Base-by-base conservation (phyloP, 768 basidiomycete genomes). In the Hygrocybe punicea region DNA sequence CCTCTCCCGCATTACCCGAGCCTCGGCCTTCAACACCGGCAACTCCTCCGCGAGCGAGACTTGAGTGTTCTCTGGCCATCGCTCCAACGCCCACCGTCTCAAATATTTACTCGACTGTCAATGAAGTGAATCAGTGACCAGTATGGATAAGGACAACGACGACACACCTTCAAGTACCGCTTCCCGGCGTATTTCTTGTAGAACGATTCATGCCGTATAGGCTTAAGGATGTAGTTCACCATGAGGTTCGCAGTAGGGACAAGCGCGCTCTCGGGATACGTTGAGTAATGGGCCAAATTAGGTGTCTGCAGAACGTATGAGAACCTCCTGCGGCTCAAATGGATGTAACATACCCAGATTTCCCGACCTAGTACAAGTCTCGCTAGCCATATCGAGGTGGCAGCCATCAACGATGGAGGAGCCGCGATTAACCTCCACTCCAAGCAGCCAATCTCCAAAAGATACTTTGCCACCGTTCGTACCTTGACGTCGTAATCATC, bases 401-500 rank as follows among this genome's bases (percentile, higher is more conserved):
- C 95, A 23, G 95, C 93, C 70, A 97, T 79, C 62, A 93, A 67
- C 23, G 91, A 94, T 3, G 96, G 92, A 14, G 90, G 84, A 6
- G 85, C 85, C 23, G 82, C 81, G 58, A 99, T 80, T 59, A 99
- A 74, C 13, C 87, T 78, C 84, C 91, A 91, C 64, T 98, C 93
- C 14, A 99, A 78, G 55, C 88, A 86, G 6, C 84, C 84, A 45
- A 98, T 93, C 77, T 98, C 97, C 63, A 98, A 73, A 36, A 98
- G 80, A 73, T 93, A 99, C 73, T 99, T 98, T 40, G 85, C 94
- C 14, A 98, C 80, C 0, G 96, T 97, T 60, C 96, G 76, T 24
- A 89, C 89, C 67, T 93, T 87, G 57, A 95, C 85, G 65, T 98
- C 92, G 70, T 96, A 98, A 56, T 91, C 89, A 64, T 99, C 97